phyloP scores from a whole-genome alignment of 192 early-diverging fungal genomes.

The Backusella luteola region DNA sequence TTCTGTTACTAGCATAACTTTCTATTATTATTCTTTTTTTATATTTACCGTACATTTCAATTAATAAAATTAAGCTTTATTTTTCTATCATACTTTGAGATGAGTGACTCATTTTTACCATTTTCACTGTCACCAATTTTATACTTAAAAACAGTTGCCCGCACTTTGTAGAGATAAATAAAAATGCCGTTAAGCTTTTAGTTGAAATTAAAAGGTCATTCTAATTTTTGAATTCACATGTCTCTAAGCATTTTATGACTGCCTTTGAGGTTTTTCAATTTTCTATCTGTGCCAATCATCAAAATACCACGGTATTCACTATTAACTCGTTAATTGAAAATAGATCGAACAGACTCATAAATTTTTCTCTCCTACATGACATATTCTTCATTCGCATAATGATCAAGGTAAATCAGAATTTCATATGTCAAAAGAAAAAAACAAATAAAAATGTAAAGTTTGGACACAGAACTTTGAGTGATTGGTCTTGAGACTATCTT shows the following conservation, averaged over 20 bases:
- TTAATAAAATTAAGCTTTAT: neutral
- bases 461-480: neutral
- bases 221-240: neutral
- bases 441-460: neutral
- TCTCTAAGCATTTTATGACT: neutral
- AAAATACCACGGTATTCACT: neutral
- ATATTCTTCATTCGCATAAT: neutral
- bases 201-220: neutral
- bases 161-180: neutral
- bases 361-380: neutral
- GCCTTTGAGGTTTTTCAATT: neutral
- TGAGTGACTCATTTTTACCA: neutral
- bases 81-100: neutral
- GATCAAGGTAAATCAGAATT: neutral
- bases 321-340: neutral
- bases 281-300: neutral
- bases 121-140: neutral
- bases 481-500: neutral
- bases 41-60: too few species aligned
- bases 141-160: neutral
- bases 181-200: neutral
- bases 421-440: neutral
- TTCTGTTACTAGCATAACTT: too few species aligned
- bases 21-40: too few species aligned
- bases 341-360: neutral